Evolutionary conservation across 2,329 filamentous ascomycete species (phyloP), one percentile per base, ranked within the genome.

Genomic region (Aplosporella prunicola): DNA sequence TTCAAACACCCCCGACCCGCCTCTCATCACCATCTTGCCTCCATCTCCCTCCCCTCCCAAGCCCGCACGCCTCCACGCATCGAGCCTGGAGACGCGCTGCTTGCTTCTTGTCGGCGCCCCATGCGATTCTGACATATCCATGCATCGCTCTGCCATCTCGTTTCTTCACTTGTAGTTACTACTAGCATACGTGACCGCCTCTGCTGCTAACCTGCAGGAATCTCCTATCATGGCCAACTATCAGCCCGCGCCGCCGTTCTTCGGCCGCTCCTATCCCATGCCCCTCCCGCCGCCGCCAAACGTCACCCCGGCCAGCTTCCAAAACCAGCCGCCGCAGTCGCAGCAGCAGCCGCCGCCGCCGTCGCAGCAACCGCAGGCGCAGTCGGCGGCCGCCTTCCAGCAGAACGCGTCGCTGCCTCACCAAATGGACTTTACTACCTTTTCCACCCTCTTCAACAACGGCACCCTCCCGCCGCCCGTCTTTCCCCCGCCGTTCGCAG

Each of bases 401-500:
- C 49, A 53, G 22, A 50, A 49, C 35, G 34, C 46, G 27, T 47
- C 46, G 32, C 44, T 49, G 15, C 43, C 48, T 9, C 45, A 34
- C n/a, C n/a, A n/a, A 7, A 22, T 49, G 18, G 45, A 51, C 18
- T 32, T 51, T n/a, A n/a, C n/a, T n/a, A n/a, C n/a, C 23, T 40
- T 25, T 32, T 32, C 27, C 28, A 35, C 20, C 35, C 32, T 7
- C 18, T 39, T 55, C 29, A n/a, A 45, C 26, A 35, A 18, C 39
- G 39, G 20, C 9, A 32, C 23, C 6, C 24, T 13, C 44, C 48
- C 49, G 22, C 43, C 43, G 14, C 45, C 47, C 26, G 43, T 44
- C 9, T 44, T 61, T 24, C 55, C 57, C n/a, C 43, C 57, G 16
- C 52, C 48, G 16, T 47, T 55, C 32, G 28, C 33, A 23, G 39